phyloP scores from a whole-genome alignment of 495 filamentous ascomycete genomes.

The Viridothelium virens region DNA sequence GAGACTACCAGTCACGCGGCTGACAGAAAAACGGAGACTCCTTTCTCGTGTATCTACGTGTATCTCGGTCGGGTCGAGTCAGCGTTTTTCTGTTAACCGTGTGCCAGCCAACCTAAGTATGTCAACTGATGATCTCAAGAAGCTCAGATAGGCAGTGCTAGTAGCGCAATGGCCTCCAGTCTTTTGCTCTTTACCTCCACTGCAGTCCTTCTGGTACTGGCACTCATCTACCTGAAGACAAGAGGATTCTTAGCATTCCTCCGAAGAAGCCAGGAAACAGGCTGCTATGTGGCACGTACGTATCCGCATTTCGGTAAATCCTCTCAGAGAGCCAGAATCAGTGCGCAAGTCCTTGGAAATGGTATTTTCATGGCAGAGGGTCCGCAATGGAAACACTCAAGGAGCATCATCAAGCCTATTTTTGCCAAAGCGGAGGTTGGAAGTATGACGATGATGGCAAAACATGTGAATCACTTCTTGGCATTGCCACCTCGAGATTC shows the following conservation, averaged over 20 bases:
- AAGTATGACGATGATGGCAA: constrained; percentile 3
- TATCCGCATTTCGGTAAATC: constrained; percentile 8
- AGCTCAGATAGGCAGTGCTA: too few species aligned
- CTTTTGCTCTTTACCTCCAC: neutral
- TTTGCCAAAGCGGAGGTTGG: constrained; percentile 1
- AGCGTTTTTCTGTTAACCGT: too few species aligned
- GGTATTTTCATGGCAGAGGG: constrained; percentile 9
- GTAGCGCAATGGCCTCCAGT: neutral
- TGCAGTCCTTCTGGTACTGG: constrained; percentile 1
- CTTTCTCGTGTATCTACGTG: too few species aligned
- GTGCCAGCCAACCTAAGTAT: too few species aligned
- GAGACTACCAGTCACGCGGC: too few species aligned
- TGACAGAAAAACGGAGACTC: too few species aligned
- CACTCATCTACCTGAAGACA: neutral
- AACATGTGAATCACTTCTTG: constrained; percentile 3
- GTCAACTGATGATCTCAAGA: too few species aligned
- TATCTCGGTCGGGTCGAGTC: too few species aligned
- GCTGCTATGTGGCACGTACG: neutral
- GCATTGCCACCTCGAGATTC: neutral
- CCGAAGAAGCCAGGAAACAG: neutral
- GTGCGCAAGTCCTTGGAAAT: constrained; percentile 1
- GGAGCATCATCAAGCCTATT: constrained; percentile 1
- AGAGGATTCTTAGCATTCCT: neutral
- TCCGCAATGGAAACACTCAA: constrained; percentile 9
- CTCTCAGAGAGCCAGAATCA: neutral